These are phyloP conservation scores for Globisporangium alternatum DNA, from an alignment of 352 stramenopile species.

Conservation along the genomic window DNA sequence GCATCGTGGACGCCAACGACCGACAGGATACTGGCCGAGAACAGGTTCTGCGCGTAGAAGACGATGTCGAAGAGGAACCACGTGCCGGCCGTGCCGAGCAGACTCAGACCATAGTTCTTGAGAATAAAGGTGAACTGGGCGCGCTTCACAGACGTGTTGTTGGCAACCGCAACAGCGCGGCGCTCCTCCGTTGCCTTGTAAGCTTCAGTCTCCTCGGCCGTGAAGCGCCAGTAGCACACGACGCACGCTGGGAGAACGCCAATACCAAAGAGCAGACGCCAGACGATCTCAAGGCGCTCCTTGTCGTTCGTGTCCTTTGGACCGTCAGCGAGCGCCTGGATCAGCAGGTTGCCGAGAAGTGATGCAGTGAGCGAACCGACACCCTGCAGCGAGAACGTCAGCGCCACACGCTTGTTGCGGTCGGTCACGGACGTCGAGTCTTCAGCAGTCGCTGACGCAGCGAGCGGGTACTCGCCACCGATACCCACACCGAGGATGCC, in stretches of 20 bases:
- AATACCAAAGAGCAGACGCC: slow-evolving; percentile 62
- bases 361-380: slow-evolving; percentile 49
- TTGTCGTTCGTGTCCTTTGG: slow-evolving; percentile 34
- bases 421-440: slow-evolving; percentile 42
- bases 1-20: slow-evolving; percentile 50
- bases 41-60: slow-evolving; percentile 79
- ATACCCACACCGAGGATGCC: slow-evolving; percentile 67
- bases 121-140: slow-evolving; percentile 36
- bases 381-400: slow-evolving; percentile 65
- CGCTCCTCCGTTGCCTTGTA: slow-evolving; percentile 24
- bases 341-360: slow-evolving; percentile 60
- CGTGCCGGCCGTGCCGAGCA: slow-evolving; percentile 65
- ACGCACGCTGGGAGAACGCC: slow-evolving; percentile 55
- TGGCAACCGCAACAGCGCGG: not conserved
- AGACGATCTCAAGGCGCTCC: slow-evolving; percentile 53
- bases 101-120: slow-evolving; percentile 39
- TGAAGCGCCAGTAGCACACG: slow-evolving; percentile 66
- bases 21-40: slow-evolving; percentile 62
- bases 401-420: slow-evolving; percentile 47
- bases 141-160: slow-evolving; percentile 6
- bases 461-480: slow-evolving; percentile 46
- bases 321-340: slow-evolving; percentile 41
- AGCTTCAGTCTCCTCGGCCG: slow-evolving; percentile 54
- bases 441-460: slow-evolving; percentile 46
- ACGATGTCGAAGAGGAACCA: slow-evolving; percentile 89